Evolutionary conservation across 345 rosid species (phyloP).

Genomic region (Eucalyptus tenuipes): DNA sequence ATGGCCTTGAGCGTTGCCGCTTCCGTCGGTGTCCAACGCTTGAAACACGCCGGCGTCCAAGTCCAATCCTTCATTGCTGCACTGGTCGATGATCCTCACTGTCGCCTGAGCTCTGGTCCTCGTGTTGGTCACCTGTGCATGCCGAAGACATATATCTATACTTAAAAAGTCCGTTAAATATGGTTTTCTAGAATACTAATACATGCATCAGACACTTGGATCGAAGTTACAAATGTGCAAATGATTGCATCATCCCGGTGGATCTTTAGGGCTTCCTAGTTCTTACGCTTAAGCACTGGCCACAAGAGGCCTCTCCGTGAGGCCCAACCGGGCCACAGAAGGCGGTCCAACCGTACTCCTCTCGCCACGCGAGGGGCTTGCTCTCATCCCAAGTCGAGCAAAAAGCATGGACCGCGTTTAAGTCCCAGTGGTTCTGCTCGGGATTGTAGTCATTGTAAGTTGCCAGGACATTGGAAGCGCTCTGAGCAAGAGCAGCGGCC

Average conservation of each 20-base stretch:
- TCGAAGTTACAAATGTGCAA: background rate
- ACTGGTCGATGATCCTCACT: slow-evolving; percentile 44
- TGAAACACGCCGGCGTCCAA: slow-evolving; percentile 22
- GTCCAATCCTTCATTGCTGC: slow-evolving; percentile 41
- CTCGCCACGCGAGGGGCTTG: slow-evolving; percentile 41
- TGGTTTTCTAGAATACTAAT: background rate
- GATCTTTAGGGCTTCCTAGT: background rate
- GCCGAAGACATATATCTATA: background rate
- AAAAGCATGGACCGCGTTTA: slow-evolving; percentile 24
- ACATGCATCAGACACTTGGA: background rate
- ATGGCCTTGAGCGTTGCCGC: slow-evolving; percentile 20
- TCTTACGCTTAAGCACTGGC: background rate
- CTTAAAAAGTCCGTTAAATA: background rate
- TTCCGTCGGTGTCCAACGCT: slow-evolving; percentile 22
- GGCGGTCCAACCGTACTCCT: slow-evolving; percentile 47
- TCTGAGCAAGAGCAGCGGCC: slow-evolving; percentile 3
- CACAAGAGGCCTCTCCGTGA: background rate
- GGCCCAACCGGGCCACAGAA: slow-evolving; percentile 51
- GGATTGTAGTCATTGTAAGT: slow-evolving; percentile 48
- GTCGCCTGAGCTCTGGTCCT: slow-evolving; percentile 21
- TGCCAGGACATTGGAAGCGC: slow-evolving; percentile 33
- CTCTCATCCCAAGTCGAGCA: slow-evolving; percentile 50
- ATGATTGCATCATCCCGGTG: background rate
- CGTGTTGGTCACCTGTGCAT: slow-evolving; percentile 29
- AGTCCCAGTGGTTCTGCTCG: slow-evolving; percentile 35